Percentiles rank a stretch among this genome's conserved stretches.
phyloP scores from a whole-genome alignment of 192 early-diverging fungal species.

The Coemansia reversa region DNA sequence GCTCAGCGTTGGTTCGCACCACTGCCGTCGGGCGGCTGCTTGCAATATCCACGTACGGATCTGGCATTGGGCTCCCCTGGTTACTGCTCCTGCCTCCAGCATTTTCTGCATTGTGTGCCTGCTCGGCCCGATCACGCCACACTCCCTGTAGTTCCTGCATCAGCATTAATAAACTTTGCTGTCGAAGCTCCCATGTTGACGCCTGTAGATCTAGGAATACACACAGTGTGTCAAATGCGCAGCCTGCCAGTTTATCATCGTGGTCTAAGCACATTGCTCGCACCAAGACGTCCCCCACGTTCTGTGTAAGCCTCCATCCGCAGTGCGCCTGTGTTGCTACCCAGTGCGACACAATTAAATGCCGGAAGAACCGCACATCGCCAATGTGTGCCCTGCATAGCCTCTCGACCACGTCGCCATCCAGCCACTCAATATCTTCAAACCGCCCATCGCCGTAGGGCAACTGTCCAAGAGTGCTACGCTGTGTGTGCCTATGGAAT shows the following conservation, averaged over 20 bases:
- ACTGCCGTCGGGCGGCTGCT: background rate
- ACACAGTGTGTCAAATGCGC: conserved; percentile 12
- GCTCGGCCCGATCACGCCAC: background rate
- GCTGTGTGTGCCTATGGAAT: background rate
- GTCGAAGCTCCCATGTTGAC: conserved; percentile 18
- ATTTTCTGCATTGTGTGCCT: background rate
- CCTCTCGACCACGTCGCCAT: conserved; percentile 20
- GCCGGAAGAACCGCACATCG: conserved; percentile 7
- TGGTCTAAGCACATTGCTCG: conserved; percentile 8
- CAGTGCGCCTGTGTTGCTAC: conserved; percentile 10
- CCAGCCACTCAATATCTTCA: background rate
- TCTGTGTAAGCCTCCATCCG: conserved; percentile 34
- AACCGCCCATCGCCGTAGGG: background rate
- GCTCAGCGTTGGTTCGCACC: conserved; percentile 13
- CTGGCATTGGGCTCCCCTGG: background rate
- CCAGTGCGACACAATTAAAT: conserved; percentile 15
- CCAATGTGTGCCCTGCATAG: conserved; percentile 2
- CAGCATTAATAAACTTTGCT: background rate
- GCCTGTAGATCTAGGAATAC: conserved; percentile 18
- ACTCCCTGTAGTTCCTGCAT: conserved; percentile 21
- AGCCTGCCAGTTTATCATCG: background rate
- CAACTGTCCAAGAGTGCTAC: background rate
- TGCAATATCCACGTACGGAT: conserved; percentile 6
- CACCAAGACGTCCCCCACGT: conserved; percentile 22
- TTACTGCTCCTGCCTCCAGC: background rate